phyloP scores from a whole-genome alignment of 2,329 filamentous ascomycete genomes.

The Exophiala sideris region DNA sequence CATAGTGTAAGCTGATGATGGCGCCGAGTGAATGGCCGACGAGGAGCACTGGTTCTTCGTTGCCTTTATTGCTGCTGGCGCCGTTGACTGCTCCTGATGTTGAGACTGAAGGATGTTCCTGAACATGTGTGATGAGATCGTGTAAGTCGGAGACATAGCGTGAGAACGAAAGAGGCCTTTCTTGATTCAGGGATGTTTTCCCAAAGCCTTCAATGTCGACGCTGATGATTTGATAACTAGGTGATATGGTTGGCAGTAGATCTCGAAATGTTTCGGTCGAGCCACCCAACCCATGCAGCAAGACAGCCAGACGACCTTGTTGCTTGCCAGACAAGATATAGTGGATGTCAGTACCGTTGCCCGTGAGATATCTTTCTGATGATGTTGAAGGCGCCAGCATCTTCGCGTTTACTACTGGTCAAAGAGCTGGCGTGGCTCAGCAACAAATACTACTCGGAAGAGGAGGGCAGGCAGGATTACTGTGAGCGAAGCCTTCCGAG shows the following conservation, averaged over 20 bases:
- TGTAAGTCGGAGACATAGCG: slow-evolving; percentile 32
- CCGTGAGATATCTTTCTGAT: slow-evolving; percentile 9
- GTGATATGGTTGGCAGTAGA: slow-evolving; percentile 23
- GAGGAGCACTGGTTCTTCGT: slow-evolving; percentile 23
- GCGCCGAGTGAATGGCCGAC: slow-evolving; percentile 39
- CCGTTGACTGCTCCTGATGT: neutral
- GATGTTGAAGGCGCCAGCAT: slow-evolving; percentile 1
- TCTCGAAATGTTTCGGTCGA: slow-evolving; percentile 21
- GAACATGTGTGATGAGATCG: slow-evolving; percentile 26
- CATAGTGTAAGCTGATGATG: slow-evolving; percentile 38
- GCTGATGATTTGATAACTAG: slow-evolving; percentile 21
- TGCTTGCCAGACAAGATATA: slow-evolving; percentile 27
- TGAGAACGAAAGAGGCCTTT: slow-evolving; percentile 22
- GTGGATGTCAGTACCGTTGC: slow-evolving; percentile 30
- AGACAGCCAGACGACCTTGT: slow-evolving; percentile 29
- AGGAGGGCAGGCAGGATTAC: too few species aligned
- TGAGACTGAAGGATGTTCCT: slow-evolving; percentile 10
- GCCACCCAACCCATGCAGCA: slow-evolving; percentile 33
- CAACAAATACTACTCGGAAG: too few species aligned
- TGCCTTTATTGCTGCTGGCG: neutral
- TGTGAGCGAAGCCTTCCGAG: too few species aligned
- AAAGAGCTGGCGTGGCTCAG: too few species aligned
- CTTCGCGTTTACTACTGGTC: neutral
- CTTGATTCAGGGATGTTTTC: slow-evolving; percentile 22
- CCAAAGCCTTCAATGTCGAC: slow-evolving; percentile 34